Base-by-base conservation (phyloP, 2,329 filamentous ascomycete genomes). In the Trichoderma cornu-damae region DNA sequence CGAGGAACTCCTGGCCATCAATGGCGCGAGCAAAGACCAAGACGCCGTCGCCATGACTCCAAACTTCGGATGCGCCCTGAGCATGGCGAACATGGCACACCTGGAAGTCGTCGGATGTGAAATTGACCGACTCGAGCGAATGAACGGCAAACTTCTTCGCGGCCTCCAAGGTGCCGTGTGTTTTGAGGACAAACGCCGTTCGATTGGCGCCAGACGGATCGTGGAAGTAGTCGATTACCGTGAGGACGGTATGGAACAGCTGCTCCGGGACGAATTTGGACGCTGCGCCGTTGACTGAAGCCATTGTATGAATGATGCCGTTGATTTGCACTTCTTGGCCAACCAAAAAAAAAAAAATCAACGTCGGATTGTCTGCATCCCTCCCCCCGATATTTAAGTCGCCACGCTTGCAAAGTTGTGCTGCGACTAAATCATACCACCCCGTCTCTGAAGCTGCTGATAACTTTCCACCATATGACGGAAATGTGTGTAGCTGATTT, bases 41-140 rank as follows among this genome's bases (percentile, higher is more conserved):
- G 35, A 72, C 66, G 34, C 70, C 72, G 52, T 76, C 70, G 34
- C 69, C 71, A 59, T 76, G 65, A 4, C 57, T 63, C 74, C 74
- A 77, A 9, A 44, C 28, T n/a, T 61, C 48, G 16, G 44, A 34
- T n/a, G 60, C 9, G 16, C 46, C 47, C 9, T 48, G 54, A 6
- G 34, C 32, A 9, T 62, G 59, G 1, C 62, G 60, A 2, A 65
- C 61, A 30, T 67, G 63, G 59, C 72, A 76, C 6, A 62, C 59
- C n/a, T 50, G 50, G 51, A 77, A 76, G 59, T 75, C 73, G 5
- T 67, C 65, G 4, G 67, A 65, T 1, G 67, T 43, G 64, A 75
- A 77, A 35, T 69, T 68, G 22, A 76, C 66, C 0, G 58, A 50
- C 4, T 64, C 44, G 0, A 78, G 64, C 0, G 70, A 68, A 4